A percentile compares a stretch with the other conserved stretches of the same genome.
These are phyloP conservation scores for Viola pubescens DNA, from an alignment of 441 rosid species.

Conservation along the genomic window DNA sequence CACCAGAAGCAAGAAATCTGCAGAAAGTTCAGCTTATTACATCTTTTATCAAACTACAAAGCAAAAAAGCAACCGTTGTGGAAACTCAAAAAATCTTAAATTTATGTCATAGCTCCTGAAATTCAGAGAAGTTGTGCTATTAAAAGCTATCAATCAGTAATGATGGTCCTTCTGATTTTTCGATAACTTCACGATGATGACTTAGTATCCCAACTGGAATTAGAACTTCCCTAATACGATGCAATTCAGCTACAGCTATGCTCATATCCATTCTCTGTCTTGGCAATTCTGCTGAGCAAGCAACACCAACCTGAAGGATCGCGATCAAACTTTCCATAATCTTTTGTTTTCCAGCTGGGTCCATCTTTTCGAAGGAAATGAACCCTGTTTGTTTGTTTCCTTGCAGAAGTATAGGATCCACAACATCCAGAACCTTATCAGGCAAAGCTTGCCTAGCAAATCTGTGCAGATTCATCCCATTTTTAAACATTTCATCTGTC, in stretches of 20 bases:
- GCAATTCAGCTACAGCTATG: neutral
- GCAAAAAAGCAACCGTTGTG: too few relatives aligned
- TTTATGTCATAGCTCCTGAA: too few relatives aligned
- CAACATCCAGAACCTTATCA: neutral
- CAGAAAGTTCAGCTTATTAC: too few relatives aligned
- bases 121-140: too few relatives aligned
- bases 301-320: neutral
- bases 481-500: neutral
- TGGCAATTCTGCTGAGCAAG: slow-evolving; percentile 1
- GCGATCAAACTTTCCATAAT: neutral
- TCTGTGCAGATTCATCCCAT: neutral
- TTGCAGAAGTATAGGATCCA: neutral
- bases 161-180: too few relatives aligned
- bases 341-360: neutral
- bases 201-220: too few relatives aligned
- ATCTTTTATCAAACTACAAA: too few relatives aligned
- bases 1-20: too few relatives aligned
- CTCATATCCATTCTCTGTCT: neutral
- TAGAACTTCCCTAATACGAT: neutral
- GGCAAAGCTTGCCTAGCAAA: neutral
- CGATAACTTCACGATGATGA: too few relatives aligned
- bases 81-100: too few relatives aligned
- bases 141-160: too few relatives aligned
- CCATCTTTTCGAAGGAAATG: neutral
- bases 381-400: neutral